Base-by-base conservation (phyloP, 139 green algal genomes). In the Pleodorina starrii region DNA sequence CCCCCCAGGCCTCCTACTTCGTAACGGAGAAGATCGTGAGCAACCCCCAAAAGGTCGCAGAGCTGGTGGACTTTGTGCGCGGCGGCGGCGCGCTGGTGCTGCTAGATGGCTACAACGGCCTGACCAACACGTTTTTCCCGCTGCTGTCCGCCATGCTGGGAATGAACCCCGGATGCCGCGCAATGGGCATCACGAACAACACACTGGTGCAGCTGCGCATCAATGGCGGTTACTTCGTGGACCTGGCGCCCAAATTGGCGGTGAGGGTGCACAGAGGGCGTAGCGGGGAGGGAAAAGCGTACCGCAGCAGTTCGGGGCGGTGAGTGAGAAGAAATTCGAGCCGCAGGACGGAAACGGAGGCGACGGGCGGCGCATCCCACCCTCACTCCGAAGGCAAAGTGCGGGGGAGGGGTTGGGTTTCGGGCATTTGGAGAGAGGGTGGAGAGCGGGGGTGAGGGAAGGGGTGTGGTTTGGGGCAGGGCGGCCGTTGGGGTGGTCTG, bases 1-100 rank as follows among this genome's bases (percentile, higher is more conserved):
- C 38, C 42, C 10, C 43, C 0, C 72, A 80, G 72, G 72, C 42
- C 19, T 57, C 72, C 7, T 80, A 80, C 42, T 80, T 80, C 42
- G 42, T 21, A 4, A 57, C 72, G 3, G 72, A 80, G 72, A 10
- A 23, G 9, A 57, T 54, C 72, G 7, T 36, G 42, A 59, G 42
- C 38, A 59, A 54, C 40, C 72, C 23, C 5, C 29, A 35, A 35
- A 80, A 80, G 72, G 23, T 80, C 21, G 35, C 19, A 21, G 40
- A 42, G 23, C 27, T 80, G 72, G 23, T 35, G 42, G 17, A 51
- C 43, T 57, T 80, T 40, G 72, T 80, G 72, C 9, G 10, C 10
- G 7, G 42, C 12, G 72, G 72, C 40, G 72, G 72, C 72, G 72
- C 72, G 72, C 72, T 80, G 27, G 40, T 80, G 40, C 72, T 80